phyloP scores from a whole-genome alignment of 768 basidiomycete species.

The Collybiopsis luxurians region DNA sequence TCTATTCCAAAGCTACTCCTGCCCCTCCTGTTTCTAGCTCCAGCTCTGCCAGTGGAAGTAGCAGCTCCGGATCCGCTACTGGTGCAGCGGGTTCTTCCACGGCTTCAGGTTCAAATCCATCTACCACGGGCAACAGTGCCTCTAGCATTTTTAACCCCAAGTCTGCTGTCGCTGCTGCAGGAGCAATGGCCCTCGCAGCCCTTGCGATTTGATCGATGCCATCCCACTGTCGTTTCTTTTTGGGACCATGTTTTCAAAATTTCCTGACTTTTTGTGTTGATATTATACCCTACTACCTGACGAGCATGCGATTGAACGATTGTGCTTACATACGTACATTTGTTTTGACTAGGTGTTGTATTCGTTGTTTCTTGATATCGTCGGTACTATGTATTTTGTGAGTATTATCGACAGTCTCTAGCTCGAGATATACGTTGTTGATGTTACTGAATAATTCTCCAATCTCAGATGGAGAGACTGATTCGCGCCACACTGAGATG shows the following conservation, averaged over 20 bases:
- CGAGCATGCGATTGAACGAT: neutral
- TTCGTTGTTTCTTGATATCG: neutral
- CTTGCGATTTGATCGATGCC: neutral
- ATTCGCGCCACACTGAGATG: too few relatives aligned
- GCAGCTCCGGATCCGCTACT: conserved; percentile 1
- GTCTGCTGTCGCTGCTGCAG: neutral
- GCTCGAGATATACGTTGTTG: too few relatives aligned
- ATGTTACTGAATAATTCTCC: too few relatives aligned
- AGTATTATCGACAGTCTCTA: too few relatives aligned
- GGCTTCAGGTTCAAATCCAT: neutral
- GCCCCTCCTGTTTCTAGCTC: neutral
- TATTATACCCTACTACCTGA: neutral
- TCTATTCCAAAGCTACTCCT: too few relatives aligned
- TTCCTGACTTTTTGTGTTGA: neutral
- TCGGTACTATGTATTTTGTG: neutral
- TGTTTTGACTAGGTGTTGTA: neutral
- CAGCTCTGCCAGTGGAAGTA: neutral
- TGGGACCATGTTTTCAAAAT: neutral
- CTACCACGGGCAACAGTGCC: neutral
- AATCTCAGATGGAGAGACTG: too few relatives aligned
- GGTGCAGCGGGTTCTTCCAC: conserved; percentile 3
- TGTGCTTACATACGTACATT: neutral
- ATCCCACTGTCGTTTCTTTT: neutral
- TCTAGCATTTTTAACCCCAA: neutral
- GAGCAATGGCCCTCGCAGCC: neutral